These are phyloP conservation scores for Strobilomyces echinocephalus DNA, from an alignment of 768 basidiomycete genomes.

Conservation along the genomic window DNA sequence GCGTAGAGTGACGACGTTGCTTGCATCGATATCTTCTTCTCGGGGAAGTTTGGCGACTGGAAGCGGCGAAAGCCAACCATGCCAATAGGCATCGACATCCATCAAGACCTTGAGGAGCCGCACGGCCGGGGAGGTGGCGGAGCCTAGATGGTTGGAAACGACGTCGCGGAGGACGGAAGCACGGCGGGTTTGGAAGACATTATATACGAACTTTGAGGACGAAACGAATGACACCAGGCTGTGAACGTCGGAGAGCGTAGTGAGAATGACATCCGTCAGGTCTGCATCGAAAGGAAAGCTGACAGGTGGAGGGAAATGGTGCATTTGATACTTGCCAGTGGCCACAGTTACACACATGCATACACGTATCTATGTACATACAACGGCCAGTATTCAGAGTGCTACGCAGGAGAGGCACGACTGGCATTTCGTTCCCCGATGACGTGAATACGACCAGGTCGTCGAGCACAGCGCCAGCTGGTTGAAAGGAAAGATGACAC, in stretches of 20 bases:
- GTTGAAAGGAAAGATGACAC: too few species aligned
- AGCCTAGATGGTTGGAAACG: slow-evolving; percentile 15
- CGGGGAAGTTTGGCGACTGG: slow-evolving; percentile 8
- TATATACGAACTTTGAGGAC: slow-evolving; percentile 16
- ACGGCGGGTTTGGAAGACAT: slow-evolving; percentile 10
- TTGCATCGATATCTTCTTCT: slow-evolving; percentile 6
- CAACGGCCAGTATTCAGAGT: too few species aligned
- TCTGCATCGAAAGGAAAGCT: slow-evolving; percentile 11
- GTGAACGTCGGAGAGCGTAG: slow-evolving; percentile 7
- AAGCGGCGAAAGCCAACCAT: slow-evolving; percentile 14
- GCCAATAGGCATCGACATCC: slow-evolving; percentile 13
- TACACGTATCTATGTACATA: too few species aligned
- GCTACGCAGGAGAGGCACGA: too few species aligned
- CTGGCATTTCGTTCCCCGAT: too few species aligned
- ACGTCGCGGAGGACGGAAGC: slow-evolving; percentile 12
- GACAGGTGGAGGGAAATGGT: background rate
- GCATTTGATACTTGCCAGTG: background rate
- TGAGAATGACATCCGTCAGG: slow-evolving; percentile 12
- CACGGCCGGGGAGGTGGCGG: slow-evolving; percentile 4
- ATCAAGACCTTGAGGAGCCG: slow-evolving; percentile 16
- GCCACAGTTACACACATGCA: too few species aligned
- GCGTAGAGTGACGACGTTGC: slow-evolving; percentile 4
- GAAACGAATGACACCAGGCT: slow-evolving; percentile 10
- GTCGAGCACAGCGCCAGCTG: too few species aligned
- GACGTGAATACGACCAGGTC: too few species aligned